Percentiles rank a stretch among this genome's conserved stretches.
These are phyloP conservation scores for Fusarium albosuccineum DNA, from an alignment of 2,329 filamentous ascomycete genomes.

Conservation along the genomic window DNA sequence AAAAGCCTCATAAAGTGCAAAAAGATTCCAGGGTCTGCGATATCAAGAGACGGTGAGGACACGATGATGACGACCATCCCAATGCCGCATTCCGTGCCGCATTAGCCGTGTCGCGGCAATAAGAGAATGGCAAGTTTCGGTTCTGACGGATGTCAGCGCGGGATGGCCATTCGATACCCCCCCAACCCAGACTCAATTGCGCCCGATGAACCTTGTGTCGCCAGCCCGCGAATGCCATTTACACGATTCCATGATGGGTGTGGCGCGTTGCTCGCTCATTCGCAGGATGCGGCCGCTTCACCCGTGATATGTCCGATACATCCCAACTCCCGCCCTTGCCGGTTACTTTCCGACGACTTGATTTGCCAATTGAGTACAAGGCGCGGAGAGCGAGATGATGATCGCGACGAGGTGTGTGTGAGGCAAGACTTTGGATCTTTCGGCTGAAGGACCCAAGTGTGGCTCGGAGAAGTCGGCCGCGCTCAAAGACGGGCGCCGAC, in stretches of 20 bases:
- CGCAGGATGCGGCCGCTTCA: too few relatives aligned
- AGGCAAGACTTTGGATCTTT: conserved; percentile 7
- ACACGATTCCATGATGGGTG: too few relatives aligned
- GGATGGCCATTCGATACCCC: not conserved
- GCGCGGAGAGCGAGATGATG: too few relatives aligned
- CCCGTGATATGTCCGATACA: too few relatives aligned
- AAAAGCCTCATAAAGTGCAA: not conserved
- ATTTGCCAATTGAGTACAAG: too few relatives aligned
- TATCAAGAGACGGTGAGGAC: not conserved
- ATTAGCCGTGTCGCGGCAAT: conserved; percentile 4
- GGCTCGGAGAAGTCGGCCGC: conserved; percentile 26
- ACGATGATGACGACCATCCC: conserved; percentile 16
- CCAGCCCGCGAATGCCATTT: too few relatives aligned
- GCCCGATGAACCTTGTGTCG: not conserved
- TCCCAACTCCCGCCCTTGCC: too few relatives aligned
- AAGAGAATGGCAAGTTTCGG: conserved; percentile 17
- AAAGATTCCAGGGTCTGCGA: conserved; percentile 1
- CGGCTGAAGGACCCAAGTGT: not conserved
- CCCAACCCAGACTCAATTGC: not conserved
- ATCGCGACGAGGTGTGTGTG: not conserved
- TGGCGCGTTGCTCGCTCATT: too few relatives aligned
- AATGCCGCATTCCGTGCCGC: conserved; percentile 13
- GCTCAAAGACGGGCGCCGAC: conserved; percentile 15
- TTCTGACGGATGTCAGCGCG: conserved; percentile 30
- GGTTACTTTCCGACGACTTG: too few relatives aligned